These are phyloP conservation scores for Corylus heterophylla DNA, from an alignment of 306 rosid species.

Conservation along the genomic window DNA sequence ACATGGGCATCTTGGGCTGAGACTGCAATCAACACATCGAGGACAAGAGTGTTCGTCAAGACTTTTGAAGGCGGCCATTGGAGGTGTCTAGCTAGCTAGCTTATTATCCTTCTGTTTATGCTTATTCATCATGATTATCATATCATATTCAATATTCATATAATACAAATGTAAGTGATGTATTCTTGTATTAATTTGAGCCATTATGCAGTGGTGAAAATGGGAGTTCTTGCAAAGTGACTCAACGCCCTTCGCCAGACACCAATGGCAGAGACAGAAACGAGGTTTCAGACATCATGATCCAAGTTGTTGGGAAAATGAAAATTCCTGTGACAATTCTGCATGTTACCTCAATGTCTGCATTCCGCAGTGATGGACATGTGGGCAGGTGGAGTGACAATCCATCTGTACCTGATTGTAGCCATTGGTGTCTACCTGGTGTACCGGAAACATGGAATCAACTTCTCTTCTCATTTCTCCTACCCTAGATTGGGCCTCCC, in stretches of 20 bases:
- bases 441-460: constrained; percentile 98
- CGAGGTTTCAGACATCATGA: constrained; percentile 58
- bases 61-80: constrained; percentile 88
- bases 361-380: constrained; percentile 81
- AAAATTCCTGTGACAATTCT: constrained; percentile 50
- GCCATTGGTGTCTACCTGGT: constrained; percentile 99
- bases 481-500: neutral
- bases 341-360: constrained; percentile 68
- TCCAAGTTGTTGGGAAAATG: constrained; percentile 53
- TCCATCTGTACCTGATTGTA: constrained; percentile 79
- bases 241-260: constrained; percentile 54
- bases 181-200: constrained; percentile 4
- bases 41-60: constrained; percentile 79
- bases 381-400: constrained; percentile 81
- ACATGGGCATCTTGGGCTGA: constrained; percentile 92
- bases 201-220: constrained; percentile 47
- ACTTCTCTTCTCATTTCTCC: constrained; percentile 64
- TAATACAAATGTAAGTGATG: too few relatives aligned
- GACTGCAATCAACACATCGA: constrained; percentile 48
- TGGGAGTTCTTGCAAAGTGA: constrained; percentile 63
- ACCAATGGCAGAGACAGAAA: constrained; percentile 53
- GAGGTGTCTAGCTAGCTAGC: constrained; percentile 40
- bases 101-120: neutral
- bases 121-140: too few relatives aligned
- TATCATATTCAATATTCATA: too few relatives aligned